These are phyloP conservation scores for Penicillium aurantiogriseum DNA, from an alignment of 2,329 filamentous ascomycete genomes.

Conservation along the genomic window DNA sequence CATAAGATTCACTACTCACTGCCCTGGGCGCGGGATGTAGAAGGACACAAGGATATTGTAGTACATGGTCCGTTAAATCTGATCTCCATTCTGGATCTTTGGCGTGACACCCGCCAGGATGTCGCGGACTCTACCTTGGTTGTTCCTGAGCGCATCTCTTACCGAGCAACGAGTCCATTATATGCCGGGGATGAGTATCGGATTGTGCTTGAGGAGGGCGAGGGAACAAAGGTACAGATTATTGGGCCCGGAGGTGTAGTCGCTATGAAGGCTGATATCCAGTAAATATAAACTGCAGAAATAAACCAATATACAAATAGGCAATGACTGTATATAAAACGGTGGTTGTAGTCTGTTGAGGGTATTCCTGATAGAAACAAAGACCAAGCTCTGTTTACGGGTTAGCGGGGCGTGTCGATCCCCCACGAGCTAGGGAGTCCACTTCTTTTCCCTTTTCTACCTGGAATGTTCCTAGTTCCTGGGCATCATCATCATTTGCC, in stretches of 20 bases:
- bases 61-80: slow-evolving; percentile 47
- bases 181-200: slow-evolving; percentile 51
- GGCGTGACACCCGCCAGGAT: slow-evolving; percentile 38
- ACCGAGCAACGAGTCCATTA: slow-evolving; percentile 51
- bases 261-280: slow-evolving; percentile 42
- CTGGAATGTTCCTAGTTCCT: neutral
- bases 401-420: neutral
- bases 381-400: neutral
- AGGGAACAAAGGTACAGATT: slow-evolving; percentile 35
- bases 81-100: slow-evolving; percentile 45
- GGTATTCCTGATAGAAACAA: neutral
- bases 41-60: slow-evolving; percentile 44
- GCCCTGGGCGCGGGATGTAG: slow-evolving; percentile 45
- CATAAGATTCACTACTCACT: slow-evolving; percentile 48
- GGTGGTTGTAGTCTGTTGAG: neutral
- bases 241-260: slow-evolving; percentile 31
- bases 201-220: slow-evolving; percentile 39
- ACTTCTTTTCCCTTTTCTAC: neutral
- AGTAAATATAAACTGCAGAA: neutral
- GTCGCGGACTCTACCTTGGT: slow-evolving; percentile 22
- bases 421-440: neutral
- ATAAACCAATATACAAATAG: neutral
- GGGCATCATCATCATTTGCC: neutral
- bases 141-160: slow-evolving; percentile 46
- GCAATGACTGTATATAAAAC: neutral